phyloP scores from a whole-genome alignment of 495 filamentous ascomycete species.

The Letharia lupina region DNA sequence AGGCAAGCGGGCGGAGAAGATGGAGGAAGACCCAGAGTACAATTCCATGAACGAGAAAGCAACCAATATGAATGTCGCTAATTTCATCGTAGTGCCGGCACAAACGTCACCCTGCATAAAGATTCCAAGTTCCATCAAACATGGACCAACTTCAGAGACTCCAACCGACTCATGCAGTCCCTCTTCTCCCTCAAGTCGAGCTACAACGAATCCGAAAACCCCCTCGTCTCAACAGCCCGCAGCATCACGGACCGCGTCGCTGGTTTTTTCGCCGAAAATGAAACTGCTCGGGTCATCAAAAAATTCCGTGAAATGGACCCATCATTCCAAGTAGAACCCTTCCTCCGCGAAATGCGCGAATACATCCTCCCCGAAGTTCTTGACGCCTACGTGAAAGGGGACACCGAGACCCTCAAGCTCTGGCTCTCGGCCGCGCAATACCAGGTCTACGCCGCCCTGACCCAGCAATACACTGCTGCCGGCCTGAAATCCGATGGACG shows the following conservation, averaged over 20 bases:
- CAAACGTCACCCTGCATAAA: slow-evolving; percentile 91
- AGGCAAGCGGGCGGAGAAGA: slow-evolving; percentile 43
- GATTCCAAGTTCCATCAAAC: slow-evolving; percentile 93
- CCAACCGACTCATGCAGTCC: slow-evolving; percentile 78
- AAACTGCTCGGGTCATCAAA: slow-evolving; percentile 93
- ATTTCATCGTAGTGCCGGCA: slow-evolving; percentile 60
- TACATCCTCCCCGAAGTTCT: slow-evolving; percentile 97
- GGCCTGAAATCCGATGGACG: slow-evolving; percentile 90
- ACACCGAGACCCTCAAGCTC: slow-evolving; percentile 78
- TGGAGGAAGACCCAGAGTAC: slow-evolving; percentile 81
- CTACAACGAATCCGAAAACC: slow-evolving; percentile 96
- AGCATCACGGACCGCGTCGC: slow-evolving; percentile 87
- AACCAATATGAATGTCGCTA: neutral
- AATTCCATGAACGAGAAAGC: slow-evolving; percentile 27
- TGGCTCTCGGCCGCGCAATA: slow-evolving; percentile 96
- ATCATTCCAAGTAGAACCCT: slow-evolving; percentile 86
- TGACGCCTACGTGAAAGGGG: slow-evolving; percentile 95
- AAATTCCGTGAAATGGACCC: slow-evolving; percentile 97
- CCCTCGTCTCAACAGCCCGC: slow-evolving; percentile 82
- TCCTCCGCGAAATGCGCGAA: slow-evolving; percentile 88
- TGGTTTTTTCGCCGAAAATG: slow-evolving; percentile 96
- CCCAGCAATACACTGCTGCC: slow-evolving; percentile 86
- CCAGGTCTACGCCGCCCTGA: slow-evolving; percentile 85
- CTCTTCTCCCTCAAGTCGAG: slow-evolving; percentile 72
- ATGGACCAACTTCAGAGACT: slow-evolving; percentile 86